Base-by-base conservation (phyloP, 306 rosid genomes). In the Oxytropis ochrocephala region DNA sequence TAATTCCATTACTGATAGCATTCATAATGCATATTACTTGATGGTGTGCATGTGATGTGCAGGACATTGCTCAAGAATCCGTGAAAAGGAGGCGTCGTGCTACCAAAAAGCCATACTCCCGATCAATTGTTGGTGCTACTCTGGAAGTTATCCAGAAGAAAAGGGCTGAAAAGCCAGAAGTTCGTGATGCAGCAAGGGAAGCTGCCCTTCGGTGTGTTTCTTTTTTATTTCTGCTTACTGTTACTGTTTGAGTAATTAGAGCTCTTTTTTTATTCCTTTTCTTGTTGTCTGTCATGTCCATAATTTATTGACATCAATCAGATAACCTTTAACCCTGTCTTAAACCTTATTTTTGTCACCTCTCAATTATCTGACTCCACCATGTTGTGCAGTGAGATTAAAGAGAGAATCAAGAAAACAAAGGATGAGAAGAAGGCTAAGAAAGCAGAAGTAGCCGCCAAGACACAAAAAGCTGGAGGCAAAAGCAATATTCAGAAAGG, bases 401-500 rank as follows among this genome's bases (percentile, higher is more conserved):
- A 91, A 69, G 97, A 91, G 67, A 83, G 97, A 71, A 89, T 89
- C 60, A 91, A 89, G 81, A 91, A 91, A 17, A 87, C 96, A 0
- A 91, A 91, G 80, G 97, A 91, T 17, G 97, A 91, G 50, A 91
- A 91, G 85, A 91, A 89, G 81, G 94, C 97, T 0, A 89, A 85
- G 82, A 91, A 89, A 79, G 91, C 96, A 1, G 97, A 91, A 78
- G 95, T 85, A 6, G 48, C 27, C 5, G 70, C 91, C 0, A 90
- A 90, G 84, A 1, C 89, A 11, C 88, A 85, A 73, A 90, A 90
- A 64, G 2, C 87, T 3, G 76, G 51, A 56, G 85, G 85, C 19
- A 89, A 89, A 81, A 79, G 87, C 27, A 87, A 38, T 64, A 54
- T 80, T 57, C 4, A 83, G 2, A 91, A 85, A 86, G 91, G 94